A percentile compares a stretch with the other conserved stretches of the same genome.
Evolutionary conservation across 2,329 filamentous ascomycete species (phyloP).

Genomic region (Cylindrodendrum hubeiense): DNA sequence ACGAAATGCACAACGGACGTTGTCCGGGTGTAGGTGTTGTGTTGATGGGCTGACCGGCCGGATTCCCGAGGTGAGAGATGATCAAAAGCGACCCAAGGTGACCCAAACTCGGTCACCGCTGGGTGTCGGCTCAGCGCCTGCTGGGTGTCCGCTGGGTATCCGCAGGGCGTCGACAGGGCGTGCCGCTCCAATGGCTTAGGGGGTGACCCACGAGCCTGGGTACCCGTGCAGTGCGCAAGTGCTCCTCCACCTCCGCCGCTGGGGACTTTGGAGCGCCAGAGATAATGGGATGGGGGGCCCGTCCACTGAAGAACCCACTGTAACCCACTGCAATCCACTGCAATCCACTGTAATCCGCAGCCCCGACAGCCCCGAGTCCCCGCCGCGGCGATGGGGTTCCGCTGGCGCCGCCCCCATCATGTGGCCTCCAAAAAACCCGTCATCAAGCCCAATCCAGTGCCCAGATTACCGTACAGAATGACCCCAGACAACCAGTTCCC

Average conservation of each 20-base stretch:
- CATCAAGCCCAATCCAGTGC: conserved; percentile 15
- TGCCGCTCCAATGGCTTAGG: not conserved
- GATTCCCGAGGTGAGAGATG: conserved; percentile 16
- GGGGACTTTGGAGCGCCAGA: too few species aligned
- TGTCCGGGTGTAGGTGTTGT: conserved; percentile 16
- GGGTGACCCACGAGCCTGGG: not conserved
- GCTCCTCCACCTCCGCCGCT: too few species aligned
- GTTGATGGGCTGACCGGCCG: conserved; percentile 24
- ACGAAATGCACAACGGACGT: conserved; percentile 11
- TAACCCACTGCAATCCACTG: not conserved
- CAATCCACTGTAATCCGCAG: not conserved
- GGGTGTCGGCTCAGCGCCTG: too few species aligned
- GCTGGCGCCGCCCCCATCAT: conserved; percentile 9
- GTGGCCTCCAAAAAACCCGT: conserved; percentile 16
- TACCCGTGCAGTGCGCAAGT: not conserved
- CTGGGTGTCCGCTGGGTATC: too few species aligned
- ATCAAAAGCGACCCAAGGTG: not conserved
- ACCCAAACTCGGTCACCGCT: not conserved
- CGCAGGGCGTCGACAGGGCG: not conserved
- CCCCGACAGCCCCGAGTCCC: not conserved
- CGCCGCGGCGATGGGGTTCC: not conserved
- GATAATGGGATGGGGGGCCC: not conserved
- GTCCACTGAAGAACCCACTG: not conserved
- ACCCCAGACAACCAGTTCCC: conserved; percentile 6
- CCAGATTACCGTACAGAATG: conserved; percentile 24